These are phyloP conservation scores for Trypanosoma cruzi DNA, from an alignment of 208 protist genomes.

Conservation along the genomic window DNA sequence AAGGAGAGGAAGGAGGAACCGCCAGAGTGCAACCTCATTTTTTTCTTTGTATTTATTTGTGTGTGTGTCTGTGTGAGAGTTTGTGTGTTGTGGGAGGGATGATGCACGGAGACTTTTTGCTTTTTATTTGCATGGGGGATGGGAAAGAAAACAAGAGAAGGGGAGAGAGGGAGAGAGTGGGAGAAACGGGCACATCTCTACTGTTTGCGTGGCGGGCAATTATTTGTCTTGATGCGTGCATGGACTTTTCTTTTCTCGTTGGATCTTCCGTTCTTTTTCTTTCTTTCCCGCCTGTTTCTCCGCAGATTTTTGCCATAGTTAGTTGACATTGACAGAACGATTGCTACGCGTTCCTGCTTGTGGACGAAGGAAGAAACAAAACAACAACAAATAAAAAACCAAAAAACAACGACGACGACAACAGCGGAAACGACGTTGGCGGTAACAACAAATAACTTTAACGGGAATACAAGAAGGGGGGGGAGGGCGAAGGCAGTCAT, in stretches of 20 bases:
- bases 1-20: no score
- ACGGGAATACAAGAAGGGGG: not conserved
- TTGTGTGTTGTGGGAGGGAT: no score
- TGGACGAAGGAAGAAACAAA: not conserved
- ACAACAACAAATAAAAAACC: not conserved
- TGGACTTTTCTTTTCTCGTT: no score
- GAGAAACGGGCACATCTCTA: not conserved
- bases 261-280: no score
- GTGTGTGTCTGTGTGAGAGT: no score
- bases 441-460: not conserved
- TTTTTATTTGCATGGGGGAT: not conserved
- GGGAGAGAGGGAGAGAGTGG: constrained; percentile 11
- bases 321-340: not conserved
- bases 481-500: not conserved
- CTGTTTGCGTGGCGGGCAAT: constrained; percentile 4
- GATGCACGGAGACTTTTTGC: no score
- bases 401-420: no score
- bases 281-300: no score
- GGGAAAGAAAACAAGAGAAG: not conserved
- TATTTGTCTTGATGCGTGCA: no score
- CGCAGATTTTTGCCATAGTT: not conserved
- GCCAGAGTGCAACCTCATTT: not conserved
- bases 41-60: no score
- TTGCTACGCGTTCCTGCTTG: not conserved
- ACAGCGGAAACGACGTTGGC: no score